Conservation (phyloP, 176 grass and related monocot species). For the bread wheat (Triticum aestivum) region IWGSC_CS_RefSeq_v2.1 NC_057807.1:533745956-533746455, state of each 20-base stretch:
- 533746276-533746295: neutral
- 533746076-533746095: neutral
- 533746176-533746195: slow-evolving; percentile 66
- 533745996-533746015: neutral
- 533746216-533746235: slow-evolving; percentile 60
- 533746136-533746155: too few relatives aligned
- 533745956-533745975: neutral
- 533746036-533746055: neutral
- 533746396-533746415: too few relatives aligned
- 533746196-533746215: slow-evolving; percentile 49
- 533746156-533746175: neutral
- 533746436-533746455: neutral
- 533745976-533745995: neutral
- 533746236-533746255: slow-evolving; percentile 67
- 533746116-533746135: neutral
- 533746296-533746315: neutral
- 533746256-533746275: slow-evolving; percentile 21
- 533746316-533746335: neutral
- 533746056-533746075: neutral
- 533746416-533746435: neutral
- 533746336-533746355: neutral
- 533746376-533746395: neutral
- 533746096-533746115: neutral
- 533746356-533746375: neutral
- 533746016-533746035: neutral